These are phyloP conservation scores for Venturia effusa DNA, from an alignment of 2,329 filamentous ascomycete genomes.

Conservation along the genomic window DNA sequence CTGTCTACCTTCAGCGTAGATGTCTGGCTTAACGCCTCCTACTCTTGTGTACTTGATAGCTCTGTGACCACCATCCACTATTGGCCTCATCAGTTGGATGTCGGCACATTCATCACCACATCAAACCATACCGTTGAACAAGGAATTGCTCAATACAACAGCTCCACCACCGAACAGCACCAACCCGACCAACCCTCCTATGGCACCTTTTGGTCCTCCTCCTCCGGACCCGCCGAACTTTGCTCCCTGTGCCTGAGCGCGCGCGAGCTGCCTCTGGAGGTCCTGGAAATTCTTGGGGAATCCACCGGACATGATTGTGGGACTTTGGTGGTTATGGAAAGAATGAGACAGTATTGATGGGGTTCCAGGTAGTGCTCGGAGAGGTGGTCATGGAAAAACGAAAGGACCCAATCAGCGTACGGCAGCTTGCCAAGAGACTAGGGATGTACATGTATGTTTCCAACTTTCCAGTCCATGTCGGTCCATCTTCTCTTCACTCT, in stretches of 20 bases:
- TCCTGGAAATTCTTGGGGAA: constrained; percentile 56
- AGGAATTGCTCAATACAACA: constrained; percentile 49
- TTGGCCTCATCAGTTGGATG: constrained; percentile 12
- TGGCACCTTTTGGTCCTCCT: constrained; percentile 38
- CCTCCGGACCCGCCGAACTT: constrained; percentile 40
- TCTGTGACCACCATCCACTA: constrained; percentile 93
- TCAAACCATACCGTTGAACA: constrained; percentile 51
- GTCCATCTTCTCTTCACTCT: background rate
- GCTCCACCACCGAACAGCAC: constrained; percentile 44
- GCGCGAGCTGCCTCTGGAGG: constrained; percentile 49
- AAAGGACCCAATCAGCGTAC: background rate
- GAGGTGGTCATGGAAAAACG: background rate
- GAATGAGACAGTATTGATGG: too few species aligned
- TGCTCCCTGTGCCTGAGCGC: constrained; percentile 35
- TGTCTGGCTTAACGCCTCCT: constrained; percentile 89
- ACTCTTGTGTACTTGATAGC: constrained; percentile 96
- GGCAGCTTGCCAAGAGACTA: background rate
- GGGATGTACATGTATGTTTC: background rate
- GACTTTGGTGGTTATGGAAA: background rate
- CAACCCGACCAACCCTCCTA: constrained; percentile 43
- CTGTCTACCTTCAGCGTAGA: constrained; percentile 76
- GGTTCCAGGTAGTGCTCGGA: background rate
- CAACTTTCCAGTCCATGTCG: too few species aligned
- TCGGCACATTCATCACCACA: background rate
- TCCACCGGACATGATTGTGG: constrained; percentile 20